Conservation (phyloP, 805 yeast genomes). For the Candida coquimbonensis region DNA sequence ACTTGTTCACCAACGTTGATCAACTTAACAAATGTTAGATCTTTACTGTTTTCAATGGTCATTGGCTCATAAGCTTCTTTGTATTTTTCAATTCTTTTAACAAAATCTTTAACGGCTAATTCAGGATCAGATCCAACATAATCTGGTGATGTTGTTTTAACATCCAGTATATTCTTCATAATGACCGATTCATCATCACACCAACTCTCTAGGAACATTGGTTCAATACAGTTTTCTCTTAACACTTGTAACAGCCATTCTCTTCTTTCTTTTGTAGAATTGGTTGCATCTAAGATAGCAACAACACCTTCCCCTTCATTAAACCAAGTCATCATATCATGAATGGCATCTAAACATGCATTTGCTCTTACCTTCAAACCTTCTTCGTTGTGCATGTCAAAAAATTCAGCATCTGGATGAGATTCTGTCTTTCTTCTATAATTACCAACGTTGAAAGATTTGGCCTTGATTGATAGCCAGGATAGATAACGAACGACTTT, state of each 20-base stretch:
- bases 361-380: slow-evolving; percentile 57
- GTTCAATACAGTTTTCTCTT: slow-evolving; percentile 64
- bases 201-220: slow-evolving; percentile 88
- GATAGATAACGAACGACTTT: slow-evolving; percentile 87
- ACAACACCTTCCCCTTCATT: slow-evolving; percentile 74
- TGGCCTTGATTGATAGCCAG: slow-evolving; percentile 85
- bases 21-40: slow-evolving; percentile 77
- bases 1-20: slow-evolving; percentile 86
- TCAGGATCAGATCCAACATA: slow-evolving; percentile 47
- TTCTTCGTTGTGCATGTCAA: slow-evolving; percentile 57
- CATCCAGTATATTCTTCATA: slow-evolving; percentile 74
- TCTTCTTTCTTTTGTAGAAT: slow-evolving; percentile 72
- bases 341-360: slow-evolving; percentile 66
- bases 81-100: slow-evolving; percentile 66
- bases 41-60: slow-evolving; percentile 38
- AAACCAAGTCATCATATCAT: slow-evolving; percentile 85
- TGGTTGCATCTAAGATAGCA: slow-evolving; percentile 91
- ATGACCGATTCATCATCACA: slow-evolving; percentile 80
- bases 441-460: slow-evolving; percentile 83
- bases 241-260: slow-evolving; percentile 53
- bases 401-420: slow-evolving; percentile 71
- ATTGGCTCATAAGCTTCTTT: slow-evolving; percentile 73
- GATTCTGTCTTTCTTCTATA: slow-evolving; percentile 64
- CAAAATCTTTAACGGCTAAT: slow-evolving; percentile 64
- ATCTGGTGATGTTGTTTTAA: slow-evolving; percentile 53